phyloP scores from a whole-genome alignment of 768 basidiomycete genomes.

The Clavulina sp. region DNA sequence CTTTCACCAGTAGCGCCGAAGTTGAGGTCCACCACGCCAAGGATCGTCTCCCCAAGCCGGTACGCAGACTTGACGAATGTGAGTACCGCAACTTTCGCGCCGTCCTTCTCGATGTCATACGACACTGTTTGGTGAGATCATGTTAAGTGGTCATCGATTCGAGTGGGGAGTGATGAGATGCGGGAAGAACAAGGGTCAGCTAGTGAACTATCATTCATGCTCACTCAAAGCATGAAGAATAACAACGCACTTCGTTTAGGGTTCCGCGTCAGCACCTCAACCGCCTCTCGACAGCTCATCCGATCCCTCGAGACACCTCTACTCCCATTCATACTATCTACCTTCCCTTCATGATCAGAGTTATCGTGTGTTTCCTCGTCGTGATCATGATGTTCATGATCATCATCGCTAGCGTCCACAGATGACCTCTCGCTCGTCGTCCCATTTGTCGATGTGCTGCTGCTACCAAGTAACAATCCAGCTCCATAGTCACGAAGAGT shows the following conservation, averaged over 20 bases:
- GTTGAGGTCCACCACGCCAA: constrained; percentile 81
- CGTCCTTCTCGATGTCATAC: constrained; percentile 91
- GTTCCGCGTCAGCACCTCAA: constrained; percentile 79
- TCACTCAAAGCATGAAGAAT: no score
- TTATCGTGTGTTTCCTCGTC: no score
- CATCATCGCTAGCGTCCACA: no score
- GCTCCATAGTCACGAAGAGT: no score
- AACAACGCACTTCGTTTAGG: constrained; percentile 59
- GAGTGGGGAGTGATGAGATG: not conserved
- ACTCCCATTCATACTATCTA: constrained; percentile 25
- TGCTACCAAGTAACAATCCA: no score
- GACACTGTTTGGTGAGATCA: constrained; percentile 37
- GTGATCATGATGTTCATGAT: no score
- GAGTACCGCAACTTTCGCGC: constrained; percentile 70
- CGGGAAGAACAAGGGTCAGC: not conserved
- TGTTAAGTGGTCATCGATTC: not conserved
- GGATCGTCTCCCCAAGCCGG: constrained; percentile 79
- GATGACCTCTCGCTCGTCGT: no score
- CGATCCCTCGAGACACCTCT: no score
- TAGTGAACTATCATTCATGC: no score
- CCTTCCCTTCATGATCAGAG: constrained; percentile 2
- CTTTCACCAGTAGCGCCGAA: no score
- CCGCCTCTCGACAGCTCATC: constrained; percentile 61
- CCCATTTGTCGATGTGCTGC: no score
- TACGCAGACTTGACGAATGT: constrained; percentile 87